These are phyloP conservation scores for Hyphochytrium catenoides DNA, from an alignment of 352 stramenopile genomes.

Conservation along the genomic window DNA sequence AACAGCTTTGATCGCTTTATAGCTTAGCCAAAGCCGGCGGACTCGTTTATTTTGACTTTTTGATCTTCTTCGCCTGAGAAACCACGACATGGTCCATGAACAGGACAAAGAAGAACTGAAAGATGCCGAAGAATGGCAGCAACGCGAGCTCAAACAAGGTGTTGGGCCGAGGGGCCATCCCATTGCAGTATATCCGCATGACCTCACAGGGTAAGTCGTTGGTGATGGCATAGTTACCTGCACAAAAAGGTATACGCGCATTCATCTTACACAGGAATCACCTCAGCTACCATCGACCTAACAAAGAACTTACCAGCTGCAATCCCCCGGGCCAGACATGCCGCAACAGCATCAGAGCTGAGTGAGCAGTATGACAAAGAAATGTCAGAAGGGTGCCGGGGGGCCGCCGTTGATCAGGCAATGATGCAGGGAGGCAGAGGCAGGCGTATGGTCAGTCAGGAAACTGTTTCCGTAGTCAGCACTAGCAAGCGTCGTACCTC, in stretches of 20 bases:
- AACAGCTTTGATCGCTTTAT: too few species aligned
- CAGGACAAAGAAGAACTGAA: constrained; percentile 39
- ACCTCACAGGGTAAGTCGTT: constrained; percentile 48
- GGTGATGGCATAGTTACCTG: constrained; percentile 46
- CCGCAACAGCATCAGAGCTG: too few species aligned
- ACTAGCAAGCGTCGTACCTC: not conserved
- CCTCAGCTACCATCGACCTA: too few species aligned
- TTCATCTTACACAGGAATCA: too few species aligned
- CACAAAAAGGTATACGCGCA: too few species aligned
- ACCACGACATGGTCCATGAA: constrained; percentile 50
- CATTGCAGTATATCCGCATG: constrained; percentile 36
- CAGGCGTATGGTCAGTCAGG: constrained; percentile 9
- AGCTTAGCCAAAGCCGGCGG: too few species aligned
- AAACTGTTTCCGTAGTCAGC: constrained; percentile 5
- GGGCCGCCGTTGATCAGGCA: constrained; percentile 29
- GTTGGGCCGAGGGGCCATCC: constrained; percentile 37
- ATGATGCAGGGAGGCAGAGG: constrained; percentile 32
- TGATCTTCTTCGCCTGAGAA: constrained; percentile 20
- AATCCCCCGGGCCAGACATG: too few species aligned
- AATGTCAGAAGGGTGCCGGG: too few species aligned
- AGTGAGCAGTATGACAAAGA: too few species aligned
- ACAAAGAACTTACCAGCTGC: too few species aligned
- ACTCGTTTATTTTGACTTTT: constrained; percentile 31
- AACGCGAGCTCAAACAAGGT: constrained; percentile 35
- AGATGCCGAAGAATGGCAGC: constrained; percentile 24